These are phyloP conservation scores for Chaetomiaceae sp. DNA, from an alignment of 2,329 filamentous ascomycete species.

Conservation along the genomic window DNA sequence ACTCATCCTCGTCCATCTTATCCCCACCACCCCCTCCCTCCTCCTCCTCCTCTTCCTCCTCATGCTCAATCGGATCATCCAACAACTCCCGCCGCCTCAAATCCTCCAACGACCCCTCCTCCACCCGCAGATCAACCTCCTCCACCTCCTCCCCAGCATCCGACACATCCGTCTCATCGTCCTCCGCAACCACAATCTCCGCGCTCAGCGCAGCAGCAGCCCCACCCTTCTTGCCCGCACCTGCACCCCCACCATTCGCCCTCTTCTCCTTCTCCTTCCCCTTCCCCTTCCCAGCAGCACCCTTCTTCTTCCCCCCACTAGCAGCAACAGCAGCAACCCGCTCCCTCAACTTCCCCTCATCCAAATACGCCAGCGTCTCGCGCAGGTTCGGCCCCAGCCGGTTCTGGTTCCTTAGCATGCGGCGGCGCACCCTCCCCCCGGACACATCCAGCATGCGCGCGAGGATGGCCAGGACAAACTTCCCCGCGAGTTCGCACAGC, in stretches of 20 bases:
- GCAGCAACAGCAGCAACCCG: slow-evolving; percentile 24
- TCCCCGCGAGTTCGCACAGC: slow-evolving; percentile 78
- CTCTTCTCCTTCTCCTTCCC: slow-evolving; percentile 28
- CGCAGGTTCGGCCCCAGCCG: slow-evolving; percentile 79
- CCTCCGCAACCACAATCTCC: slow-evolving; percentile 41
- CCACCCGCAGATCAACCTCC: slow-evolving; percentile 40
- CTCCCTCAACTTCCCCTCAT: slow-evolving; percentile 56
- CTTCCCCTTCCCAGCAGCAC: slow-evolving; percentile 19
- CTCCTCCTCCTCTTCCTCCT: slow-evolving; percentile 34
- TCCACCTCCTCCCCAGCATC: slow-evolving; percentile 18
- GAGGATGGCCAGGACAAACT: slow-evolving; percentile 73
- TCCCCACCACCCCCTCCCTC: slow-evolving; percentile 24
- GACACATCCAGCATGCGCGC: slow-evolving; percentile 66
- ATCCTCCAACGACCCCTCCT: slow-evolving; percentile 55
- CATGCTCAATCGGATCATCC: slow-evolving; percentile 40
- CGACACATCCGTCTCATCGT: slow-evolving; percentile 29
- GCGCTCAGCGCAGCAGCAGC: slow-evolving; percentile 35
- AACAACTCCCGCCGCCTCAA: slow-evolving; percentile 48
- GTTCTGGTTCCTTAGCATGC: slow-evolving; percentile 72
- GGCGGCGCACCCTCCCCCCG: slow-evolving; percentile 59
- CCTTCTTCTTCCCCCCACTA: slow-evolving; percentile 33
- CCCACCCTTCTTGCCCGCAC: slow-evolving; percentile 32
- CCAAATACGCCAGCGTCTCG: slow-evolving; percentile 74
- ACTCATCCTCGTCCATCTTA: slow-evolving; percentile 38
- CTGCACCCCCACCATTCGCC: slow-evolving; percentile 16